phyloP scores from a whole-genome alignment of 768 basidiomycete species.

The Suillus clintonianus region DNA sequence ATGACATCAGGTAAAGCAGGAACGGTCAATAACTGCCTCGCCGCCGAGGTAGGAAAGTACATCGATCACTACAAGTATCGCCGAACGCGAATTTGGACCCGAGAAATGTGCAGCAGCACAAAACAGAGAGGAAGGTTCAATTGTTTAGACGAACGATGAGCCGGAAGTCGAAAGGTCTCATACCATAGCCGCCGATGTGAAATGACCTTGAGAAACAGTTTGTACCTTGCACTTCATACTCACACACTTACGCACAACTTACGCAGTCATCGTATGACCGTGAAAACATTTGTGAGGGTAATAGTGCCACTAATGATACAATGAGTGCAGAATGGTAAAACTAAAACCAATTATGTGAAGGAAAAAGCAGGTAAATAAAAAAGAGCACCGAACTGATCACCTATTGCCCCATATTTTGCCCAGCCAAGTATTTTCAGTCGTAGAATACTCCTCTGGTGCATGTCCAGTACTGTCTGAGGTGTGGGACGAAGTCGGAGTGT shows the following conservation, averaged over 20 bases:
- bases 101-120: neutral
- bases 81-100: neutral
- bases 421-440: slow-evolving; percentile 24
- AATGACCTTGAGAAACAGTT: neutral
- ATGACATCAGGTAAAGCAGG: slow-evolving; percentile 68
- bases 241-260: neutral
- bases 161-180: neutral
- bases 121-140: neutral
- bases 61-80: slow-evolving; percentile 36
- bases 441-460: slow-evolving; percentile 17
- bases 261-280: slow-evolving; percentile 2
- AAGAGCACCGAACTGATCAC: slow-evolving; percentile 18
- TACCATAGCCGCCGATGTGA: slow-evolving; percentile 12
- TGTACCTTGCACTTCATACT: neutral
- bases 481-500: slow-evolving; percentile 17
- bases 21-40: slow-evolving; percentile 67
- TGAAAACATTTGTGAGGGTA: slow-evolving; percentile 17
- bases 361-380: slow-evolving; percentile 17
- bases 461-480: slow-evolving; percentile 12
- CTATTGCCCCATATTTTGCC: slow-evolving; percentile 24
- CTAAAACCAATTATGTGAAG: slow-evolving; percentile 13
- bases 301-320: slow-evolving; percentile 36
- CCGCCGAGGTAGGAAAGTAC: slow-evolving; percentile 87
- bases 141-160: neutral
- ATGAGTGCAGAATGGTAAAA: slow-evolving; percentile 11